Percentiles rank a stretch among this genome's conserved stretches.
Evolutionary conservation across 148 eudicot species (phyloP).

Genomic region (Diospyros kaki): DNA sequence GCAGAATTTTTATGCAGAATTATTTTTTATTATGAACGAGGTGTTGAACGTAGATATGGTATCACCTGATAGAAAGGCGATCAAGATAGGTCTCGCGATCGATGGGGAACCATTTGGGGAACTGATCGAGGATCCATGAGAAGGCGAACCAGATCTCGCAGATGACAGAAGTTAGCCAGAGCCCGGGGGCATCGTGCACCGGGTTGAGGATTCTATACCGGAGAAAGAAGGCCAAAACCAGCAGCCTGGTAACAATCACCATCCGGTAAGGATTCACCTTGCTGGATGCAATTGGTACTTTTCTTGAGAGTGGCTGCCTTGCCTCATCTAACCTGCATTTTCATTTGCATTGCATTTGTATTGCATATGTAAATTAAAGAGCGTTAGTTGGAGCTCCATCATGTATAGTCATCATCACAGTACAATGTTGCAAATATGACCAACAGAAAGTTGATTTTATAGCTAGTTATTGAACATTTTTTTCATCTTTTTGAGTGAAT

Average conservation of each 20-base stretch:
- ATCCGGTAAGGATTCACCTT: constrained; percentile 94
- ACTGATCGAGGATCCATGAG: constrained; percentile 99
- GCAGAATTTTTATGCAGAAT: too few species aligned
- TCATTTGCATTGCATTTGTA: neutral
- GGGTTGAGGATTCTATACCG: constrained; percentile 90
- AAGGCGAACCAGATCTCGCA: constrained; percentile 99
- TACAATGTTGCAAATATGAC: too few species aligned
- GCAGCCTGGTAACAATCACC: constrained; percentile 80
- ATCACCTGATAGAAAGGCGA: constrained; percentile 94
- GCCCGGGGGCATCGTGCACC: constrained; percentile 88
- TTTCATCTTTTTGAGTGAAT: too few species aligned
- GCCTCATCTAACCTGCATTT: constrained; percentile 81
- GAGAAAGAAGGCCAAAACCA: constrained; percentile 74
- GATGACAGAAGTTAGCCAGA: constrained; percentile 87
- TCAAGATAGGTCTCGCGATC: constrained; percentile 97
- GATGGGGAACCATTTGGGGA: constrained; percentile 98
- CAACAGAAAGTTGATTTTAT: too few species aligned
- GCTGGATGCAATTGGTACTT: constrained; percentile 96
- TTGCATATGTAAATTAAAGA: neutral
- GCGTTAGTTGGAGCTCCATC: too few species aligned
- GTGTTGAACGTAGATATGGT: too few species aligned
- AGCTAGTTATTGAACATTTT: too few species aligned
- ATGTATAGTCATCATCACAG: too few species aligned
- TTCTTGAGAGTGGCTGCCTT: constrained; percentile 94
- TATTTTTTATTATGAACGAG: too few species aligned